These are phyloP conservation scores for Yarrowia sp. DNA, from an alignment of 805 yeast species.

Conservation along the genomic window DNA sequence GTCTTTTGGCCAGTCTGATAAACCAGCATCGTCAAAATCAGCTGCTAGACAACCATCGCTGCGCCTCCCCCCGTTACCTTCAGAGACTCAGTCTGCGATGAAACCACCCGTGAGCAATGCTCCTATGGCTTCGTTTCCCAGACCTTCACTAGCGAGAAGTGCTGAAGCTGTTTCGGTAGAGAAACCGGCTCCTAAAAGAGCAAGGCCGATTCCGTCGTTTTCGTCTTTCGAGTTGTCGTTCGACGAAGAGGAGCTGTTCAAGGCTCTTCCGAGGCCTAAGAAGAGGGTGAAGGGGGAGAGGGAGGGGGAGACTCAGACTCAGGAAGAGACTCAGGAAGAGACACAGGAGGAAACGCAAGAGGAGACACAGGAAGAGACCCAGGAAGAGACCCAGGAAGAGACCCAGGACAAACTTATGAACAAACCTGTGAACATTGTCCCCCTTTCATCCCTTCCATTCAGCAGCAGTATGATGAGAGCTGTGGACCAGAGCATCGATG, in stretches of 20 bases:
- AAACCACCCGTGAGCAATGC: not conserved
- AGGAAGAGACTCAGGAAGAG: constrained; percentile 9
- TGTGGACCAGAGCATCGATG: constrained; percentile 23
- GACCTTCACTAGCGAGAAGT: not conserved
- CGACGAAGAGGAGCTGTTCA: constrained; percentile 23
- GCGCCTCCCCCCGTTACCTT: no score
- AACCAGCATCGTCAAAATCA: no score
- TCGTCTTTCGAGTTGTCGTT: constrained; percentile 24
- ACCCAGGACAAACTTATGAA: not conserved
- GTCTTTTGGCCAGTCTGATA: no score
- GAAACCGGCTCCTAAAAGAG: not conserved
- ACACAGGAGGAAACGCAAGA: constrained; percentile 1
- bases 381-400: not conserved
- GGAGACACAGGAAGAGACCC: not conserved
- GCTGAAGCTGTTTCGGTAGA: not conserved
- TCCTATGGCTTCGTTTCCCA: not conserved
- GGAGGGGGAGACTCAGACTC: not conserved
- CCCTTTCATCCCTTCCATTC: not conserved
- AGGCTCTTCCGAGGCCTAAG: not conserved
- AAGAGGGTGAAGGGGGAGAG: not conserved
- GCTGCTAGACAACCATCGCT: no score
- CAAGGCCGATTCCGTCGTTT: constrained; percentile 15
- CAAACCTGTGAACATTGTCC: not conserved
- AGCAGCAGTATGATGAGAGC: constrained; percentile 22
- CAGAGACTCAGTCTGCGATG: not conserved